Evolutionary conservation across 2,329 filamentous ascomycete species (phyloP).

Genomic region (Diaporthe sp.): DNA sequence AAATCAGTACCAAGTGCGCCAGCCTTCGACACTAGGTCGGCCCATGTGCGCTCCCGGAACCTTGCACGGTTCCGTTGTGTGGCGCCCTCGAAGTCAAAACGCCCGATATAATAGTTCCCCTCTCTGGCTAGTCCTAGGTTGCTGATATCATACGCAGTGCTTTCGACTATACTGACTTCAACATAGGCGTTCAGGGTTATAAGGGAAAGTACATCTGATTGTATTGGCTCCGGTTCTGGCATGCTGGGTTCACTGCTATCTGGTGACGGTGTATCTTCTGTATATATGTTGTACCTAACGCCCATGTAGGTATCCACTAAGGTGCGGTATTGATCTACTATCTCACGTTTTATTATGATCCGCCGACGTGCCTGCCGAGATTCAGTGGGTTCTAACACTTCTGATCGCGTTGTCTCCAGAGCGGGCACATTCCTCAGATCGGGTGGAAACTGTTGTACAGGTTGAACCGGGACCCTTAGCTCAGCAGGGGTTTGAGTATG

Average conservation of each 20-base stretch:
- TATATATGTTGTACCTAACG: background rate
- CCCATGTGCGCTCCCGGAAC: background rate
- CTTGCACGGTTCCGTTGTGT: background rate
- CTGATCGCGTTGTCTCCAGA: background rate
- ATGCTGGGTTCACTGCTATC: background rate
- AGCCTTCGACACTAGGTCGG: background rate
- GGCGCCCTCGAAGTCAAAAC: background rate
- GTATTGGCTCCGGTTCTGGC: background rate
- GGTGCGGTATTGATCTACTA: background rate
- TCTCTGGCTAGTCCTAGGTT: background rate
- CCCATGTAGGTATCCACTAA: background rate
- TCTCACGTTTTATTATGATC: background rate
- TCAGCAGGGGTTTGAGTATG: background rate
- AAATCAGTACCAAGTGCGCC: background rate
- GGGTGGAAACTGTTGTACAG: background rate
- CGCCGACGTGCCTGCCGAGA: background rate
- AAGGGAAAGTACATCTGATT: background rate
- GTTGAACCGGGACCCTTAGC: background rate
- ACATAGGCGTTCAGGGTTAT: background rate
- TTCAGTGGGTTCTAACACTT: background rate
- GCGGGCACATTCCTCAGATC: background rate
- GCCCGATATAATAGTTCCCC: background rate
- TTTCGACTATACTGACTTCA: background rate
- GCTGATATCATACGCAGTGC: background rate
- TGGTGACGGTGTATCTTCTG: background rate